Conservation (phyloP, 2,329 filamentous ascomycete genomes). For the Tolypocladium inflatum region DNA sequence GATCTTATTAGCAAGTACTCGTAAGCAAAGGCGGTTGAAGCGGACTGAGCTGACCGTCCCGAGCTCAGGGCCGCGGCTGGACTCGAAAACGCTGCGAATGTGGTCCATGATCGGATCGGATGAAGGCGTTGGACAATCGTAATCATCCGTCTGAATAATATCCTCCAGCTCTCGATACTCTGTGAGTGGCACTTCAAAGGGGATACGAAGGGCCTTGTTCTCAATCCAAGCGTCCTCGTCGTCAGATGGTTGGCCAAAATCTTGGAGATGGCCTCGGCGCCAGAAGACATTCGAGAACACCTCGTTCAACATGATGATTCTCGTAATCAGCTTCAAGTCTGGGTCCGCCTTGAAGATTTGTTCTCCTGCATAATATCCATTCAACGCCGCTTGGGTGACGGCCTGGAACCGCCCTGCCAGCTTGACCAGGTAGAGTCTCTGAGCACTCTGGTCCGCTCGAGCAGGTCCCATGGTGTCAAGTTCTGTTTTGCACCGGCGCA, state of each 20-base stretch:
- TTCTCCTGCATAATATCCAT: slow-evolving; percentile 23
- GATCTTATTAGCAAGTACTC: background rate
- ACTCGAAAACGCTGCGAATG: slow-evolving; percentile 7
- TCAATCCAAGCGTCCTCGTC: no score
- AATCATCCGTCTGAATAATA: background rate
- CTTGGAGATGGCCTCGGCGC: no score
- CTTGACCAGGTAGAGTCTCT: slow-evolving; percentile 24
- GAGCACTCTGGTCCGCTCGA: slow-evolving; percentile 14
- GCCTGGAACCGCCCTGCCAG: slow-evolving; percentile 20
- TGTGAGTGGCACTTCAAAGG: background rate
- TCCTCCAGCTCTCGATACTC: slow-evolving; percentile 3
- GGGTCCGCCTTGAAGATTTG: slow-evolving; percentile 16
- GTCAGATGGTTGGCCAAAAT: no score
- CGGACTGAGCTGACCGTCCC: background rate
- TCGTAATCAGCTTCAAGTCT: slow-evolving; percentile 26
- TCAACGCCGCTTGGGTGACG: slow-evolving; percentile 19
- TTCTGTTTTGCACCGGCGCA: slow-evolving; percentile 3
- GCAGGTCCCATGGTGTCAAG: slow-evolving; percentile 21
- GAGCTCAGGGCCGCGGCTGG: slow-evolving; percentile 5
- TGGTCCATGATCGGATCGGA: slow-evolving; percentile 10
- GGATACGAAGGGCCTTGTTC: no score
- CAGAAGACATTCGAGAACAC: slow-evolving; percentile 20
- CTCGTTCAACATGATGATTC: slow-evolving; percentile 26
- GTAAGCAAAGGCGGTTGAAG: no score
- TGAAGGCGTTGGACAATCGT: background rate